Base-by-base conservation (phyloP, 345 rosid species). In the Citrus maxima region DNA sequence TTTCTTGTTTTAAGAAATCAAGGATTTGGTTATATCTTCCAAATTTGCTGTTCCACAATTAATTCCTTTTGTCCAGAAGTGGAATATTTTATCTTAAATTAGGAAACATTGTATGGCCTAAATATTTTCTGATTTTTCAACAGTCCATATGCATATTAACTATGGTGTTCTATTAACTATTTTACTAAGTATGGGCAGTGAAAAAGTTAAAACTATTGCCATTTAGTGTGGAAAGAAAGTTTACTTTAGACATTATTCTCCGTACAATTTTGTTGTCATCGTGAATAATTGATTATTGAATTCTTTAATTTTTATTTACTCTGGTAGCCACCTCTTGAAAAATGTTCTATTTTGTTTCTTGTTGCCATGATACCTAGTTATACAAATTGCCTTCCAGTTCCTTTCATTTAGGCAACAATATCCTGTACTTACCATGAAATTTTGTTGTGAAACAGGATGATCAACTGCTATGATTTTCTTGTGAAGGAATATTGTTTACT, bases 361-460 rank as follows among this genome's bases (percentile, higher is more conserved):
- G 62, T 10, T 74, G 25, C 28, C 40, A 2, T 10, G 62, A 54
- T 40, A 30, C 67, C 49, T 69, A 61, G 49, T 67, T 55, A 12
- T 74, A 27, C 32, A 25, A 55, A 63, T 77, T 19, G 74, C 34
- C 40, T 69, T 58, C 64, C 37, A n/a, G 46, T 72, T 34, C 63
- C 32, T 49, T 80, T 68, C 42, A 4, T 38, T 56, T 25, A 73
- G 76, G 61, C 70, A 65, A 75, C 13, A 61, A 37, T 27, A 37
- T 56, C 58, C 25, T 46, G 13, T 55, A 74, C 80, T 80, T 64
- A 73, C 55, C 40, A n/a, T 58, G 42, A 73, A 24, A 7, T 54
- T 46, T 61, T 84, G 21, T 72, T 82, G 25, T 85, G 84, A 76
- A 85, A 79, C 96, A 91, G 93, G 92, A 85, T 89, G 90, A 28